Percentiles rank a stretch among this genome's conserved stretches.
phyloP scores from a whole-genome alignment of 768 basidiomycete species.

The Cyathus striatus region DNA sequence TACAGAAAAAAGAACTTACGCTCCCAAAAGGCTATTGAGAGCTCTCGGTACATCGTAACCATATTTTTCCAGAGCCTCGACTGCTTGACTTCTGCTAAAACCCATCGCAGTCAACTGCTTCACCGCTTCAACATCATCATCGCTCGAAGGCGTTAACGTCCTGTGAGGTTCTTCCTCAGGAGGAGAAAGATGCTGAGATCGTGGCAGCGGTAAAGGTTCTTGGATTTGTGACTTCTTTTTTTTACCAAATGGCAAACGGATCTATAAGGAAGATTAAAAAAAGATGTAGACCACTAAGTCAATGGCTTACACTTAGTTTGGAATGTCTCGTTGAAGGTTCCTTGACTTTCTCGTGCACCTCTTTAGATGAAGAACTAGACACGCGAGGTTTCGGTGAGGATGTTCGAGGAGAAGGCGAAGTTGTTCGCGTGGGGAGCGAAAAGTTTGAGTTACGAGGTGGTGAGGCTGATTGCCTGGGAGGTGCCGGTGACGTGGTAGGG shows the following conservation, averaged over 20 bases:
- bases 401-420: conserved; percentile 37
- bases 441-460: conserved; percentile 28
- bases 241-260: conserved; percentile 76
- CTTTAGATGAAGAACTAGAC: conserved; percentile 56
- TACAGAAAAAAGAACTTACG: too few relatives aligned
- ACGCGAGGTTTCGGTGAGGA: conserved; percentile 47
- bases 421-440: conserved; percentile 18
- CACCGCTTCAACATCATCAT: conserved; percentile 73
- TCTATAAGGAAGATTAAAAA: conserved; percentile 29
- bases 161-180: conserved; percentile 40
- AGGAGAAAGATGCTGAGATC: conserved; percentile 33
- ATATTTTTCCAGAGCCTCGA: conserved; percentile 78
- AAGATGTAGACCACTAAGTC: conserved; percentile 2
- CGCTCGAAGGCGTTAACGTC: conserved; percentile 44
- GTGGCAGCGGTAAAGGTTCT: conserved; percentile 36
- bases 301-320: conserved; percentile 66
- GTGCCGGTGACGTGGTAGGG: conserved; percentile 26
- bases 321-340: conserved; percentile 57
- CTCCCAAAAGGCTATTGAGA: conserved; percentile 67
- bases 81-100: conserved; percentile 77
- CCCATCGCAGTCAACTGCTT: conserved; percentile 87
- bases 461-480: conserved; percentile 28
- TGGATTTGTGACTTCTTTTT: conserved; percentile 63
- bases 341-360: conserved; percentile 51
- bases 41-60: conserved; percentile 79